Evolutionary conservation across 2,329 filamentous ascomycete species (phyloP), one percentile per base, ranked within the genome.

Genomic region (Chaetomium sp.): DNA sequence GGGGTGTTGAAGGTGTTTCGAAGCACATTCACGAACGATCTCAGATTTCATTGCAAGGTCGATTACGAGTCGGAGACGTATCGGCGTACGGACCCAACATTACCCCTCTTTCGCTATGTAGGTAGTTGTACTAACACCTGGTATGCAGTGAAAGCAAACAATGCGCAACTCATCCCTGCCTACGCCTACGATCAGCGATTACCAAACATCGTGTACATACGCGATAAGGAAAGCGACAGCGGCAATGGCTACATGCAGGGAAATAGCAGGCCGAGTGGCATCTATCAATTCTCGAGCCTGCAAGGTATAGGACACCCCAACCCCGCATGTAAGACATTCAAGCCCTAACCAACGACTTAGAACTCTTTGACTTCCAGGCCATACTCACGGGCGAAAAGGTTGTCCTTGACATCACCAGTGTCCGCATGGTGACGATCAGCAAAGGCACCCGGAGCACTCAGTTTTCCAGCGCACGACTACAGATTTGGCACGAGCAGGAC

Each of bases 131-230:
- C 42, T 62, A 12, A 61, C 25, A 35, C 16, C 2, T 16, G 16
- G 4, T 23, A 25, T 29, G 21, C 12, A 73, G 71, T 74, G 61
- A 74, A 73, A 68, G 70, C 70, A 9, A 59, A 53, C 31, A 72
- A 72, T 42, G 73, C 73, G 8, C 69, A 73, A 45, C 67, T 74
- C 3, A 69, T 74, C 16, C 73, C 73, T 12, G 63, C 71, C 16
- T 74, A 74, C 62, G 72, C 70, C 16, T 74, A 74, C 60, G 72
- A 74, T 64, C 71, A 69, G n/a, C 67, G 71, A 1, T 69, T 72
- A 10, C 62, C 67, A 10, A 68, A 71, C 33, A 65, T 73, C 19
- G 67, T 74, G 6, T 72, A 71, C 64, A 69, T 74, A 42, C 69
- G 70, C 13, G 73, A 74, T 62, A 71, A 67, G 16, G 71, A 73